Percentiles rank a stretch among this genome's conserved stretches.
Evolutionary conservation across 2,329 filamentous ascomycete species (phyloP).

Genomic region (Pestalotiopsis sp.): DNA sequence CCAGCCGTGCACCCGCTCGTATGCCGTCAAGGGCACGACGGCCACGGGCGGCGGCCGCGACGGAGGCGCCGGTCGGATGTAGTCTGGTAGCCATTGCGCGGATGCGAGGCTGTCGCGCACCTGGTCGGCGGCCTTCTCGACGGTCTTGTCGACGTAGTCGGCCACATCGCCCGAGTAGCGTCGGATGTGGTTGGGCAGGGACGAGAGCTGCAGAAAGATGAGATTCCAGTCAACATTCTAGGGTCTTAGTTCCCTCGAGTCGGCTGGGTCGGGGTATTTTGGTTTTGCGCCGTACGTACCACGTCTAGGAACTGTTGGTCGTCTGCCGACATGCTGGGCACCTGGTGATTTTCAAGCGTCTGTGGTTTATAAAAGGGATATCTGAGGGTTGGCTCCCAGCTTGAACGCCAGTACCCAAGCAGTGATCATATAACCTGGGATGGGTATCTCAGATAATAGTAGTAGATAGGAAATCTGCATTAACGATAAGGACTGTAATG

Average conservation of each 20-base stretch:
- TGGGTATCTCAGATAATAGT: neutral
- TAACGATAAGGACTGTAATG: neutral
- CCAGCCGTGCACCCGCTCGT: slow-evolving; percentile 69
- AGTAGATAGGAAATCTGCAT: neutral
- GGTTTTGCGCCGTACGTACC: slow-evolving; percentile 47
- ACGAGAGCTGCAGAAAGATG: slow-evolving; percentile 43
- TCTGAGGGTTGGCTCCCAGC: neutral
- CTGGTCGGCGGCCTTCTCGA: slow-evolving; percentile 71
- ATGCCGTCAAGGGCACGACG: slow-evolving; percentile 33
- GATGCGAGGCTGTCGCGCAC: slow-evolving; percentile 70
- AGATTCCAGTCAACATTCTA: neutral
- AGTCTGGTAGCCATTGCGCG: slow-evolving; percentile 71
- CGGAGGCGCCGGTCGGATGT: slow-evolving; percentile 60
- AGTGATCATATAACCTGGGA: neutral
- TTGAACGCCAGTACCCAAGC: neutral
- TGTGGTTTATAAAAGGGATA: neutral
- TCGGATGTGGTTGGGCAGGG: slow-evolving; percentile 62
- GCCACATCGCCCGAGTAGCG: slow-evolving; percentile 72
- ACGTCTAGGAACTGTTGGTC: slow-evolving; percentile 78
- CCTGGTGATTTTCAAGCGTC: neutral
- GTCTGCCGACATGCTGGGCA: slow-evolving; percentile 70
- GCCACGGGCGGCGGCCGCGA: slow-evolving; percentile 40
- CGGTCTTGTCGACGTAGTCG: slow-evolving; percentile 76
- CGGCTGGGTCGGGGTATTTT: neutral
- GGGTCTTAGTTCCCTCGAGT: neutral